A percentile compares a stretch with the other conserved stretches of the same genome.
These are phyloP conservation scores for Aspergillus ruber DNA, from an alignment of 2,329 filamentous ascomycete genomes.

Conservation along the genomic window DNA sequence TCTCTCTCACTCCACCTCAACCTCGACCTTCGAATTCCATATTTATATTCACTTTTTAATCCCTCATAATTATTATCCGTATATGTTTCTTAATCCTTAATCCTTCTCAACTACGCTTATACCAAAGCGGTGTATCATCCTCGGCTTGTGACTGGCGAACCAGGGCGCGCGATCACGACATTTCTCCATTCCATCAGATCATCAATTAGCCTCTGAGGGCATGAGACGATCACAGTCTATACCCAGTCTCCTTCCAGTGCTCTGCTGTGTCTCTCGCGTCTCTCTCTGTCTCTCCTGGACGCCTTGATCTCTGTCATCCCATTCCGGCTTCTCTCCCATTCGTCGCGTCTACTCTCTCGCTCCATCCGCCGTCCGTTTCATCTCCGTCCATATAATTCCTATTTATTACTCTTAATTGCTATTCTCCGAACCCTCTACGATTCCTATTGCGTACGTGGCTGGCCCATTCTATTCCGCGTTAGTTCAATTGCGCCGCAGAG, in stretches of 20 bases:
- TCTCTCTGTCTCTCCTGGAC: slow-evolving; percentile 3
- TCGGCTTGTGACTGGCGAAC: slow-evolving; percentile 19
- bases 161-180: slow-evolving; percentile 35
- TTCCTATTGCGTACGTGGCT: slow-evolving; percentile 19
- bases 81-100: no score
- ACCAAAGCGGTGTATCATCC: slow-evolving; percentile 14
- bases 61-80: no score
- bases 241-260: slow-evolving; percentile 4
- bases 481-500: slow-evolving; percentile 15
- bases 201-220: slow-evolving; percentile 25
- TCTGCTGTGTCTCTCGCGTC: slow-evolving; percentile 1
- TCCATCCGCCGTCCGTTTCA: not conserved
- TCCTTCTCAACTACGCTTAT: no score
- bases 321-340: slow-evolving; percentile 2
- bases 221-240: slow-evolving; percentile 16
- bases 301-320: not conserved
- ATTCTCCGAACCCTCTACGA: slow-evolving; percentile 1
- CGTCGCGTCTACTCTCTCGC: slow-evolving; percentile 1
- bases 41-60: no score
- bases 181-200: slow-evolving; percentile 40
- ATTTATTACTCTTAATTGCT: slow-evolving; percentile 1
- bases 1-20: no score
- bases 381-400: slow-evolving; percentile 1
- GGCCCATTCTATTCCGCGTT: slow-evolving; percentile 10
- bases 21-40: no score